Conservation (phyloP, 1,284 basidiomycete genomes). For the Naganishia liquefaciens region DNA sequence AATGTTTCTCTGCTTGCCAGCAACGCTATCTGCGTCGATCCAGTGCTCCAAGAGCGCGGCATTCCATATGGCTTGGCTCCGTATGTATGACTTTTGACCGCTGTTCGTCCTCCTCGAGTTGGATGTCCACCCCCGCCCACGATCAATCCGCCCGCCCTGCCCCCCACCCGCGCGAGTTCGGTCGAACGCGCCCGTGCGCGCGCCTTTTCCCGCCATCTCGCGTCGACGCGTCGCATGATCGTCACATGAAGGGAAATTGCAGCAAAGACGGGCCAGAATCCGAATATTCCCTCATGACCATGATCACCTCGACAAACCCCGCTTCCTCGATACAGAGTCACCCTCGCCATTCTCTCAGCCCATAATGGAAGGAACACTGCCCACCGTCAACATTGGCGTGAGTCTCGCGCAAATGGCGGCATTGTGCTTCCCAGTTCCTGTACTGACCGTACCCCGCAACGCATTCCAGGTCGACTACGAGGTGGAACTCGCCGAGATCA, state of each 20-base stretch:
- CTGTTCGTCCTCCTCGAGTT: too few relatives aligned
- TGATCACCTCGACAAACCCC: not conserved
- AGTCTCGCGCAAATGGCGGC: conserved; percentile 31
- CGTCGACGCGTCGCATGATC: conserved; percentile 14
- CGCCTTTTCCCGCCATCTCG: conserved; percentile 1
- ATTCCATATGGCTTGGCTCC: too few relatives aligned
- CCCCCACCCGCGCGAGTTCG: too few relatives aligned
- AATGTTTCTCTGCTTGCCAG: too few relatives aligned
- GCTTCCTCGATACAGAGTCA: not conserved
- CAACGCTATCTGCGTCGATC: too few relatives aligned
- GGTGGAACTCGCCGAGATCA: conserved; percentile 12
- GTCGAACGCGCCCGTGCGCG: not conserved
- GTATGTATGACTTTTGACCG: too few relatives aligned
- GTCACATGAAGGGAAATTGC: conserved; percentile 8
- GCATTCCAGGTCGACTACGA: conserved; percentile 54
- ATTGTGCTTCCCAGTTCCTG: not conserved
- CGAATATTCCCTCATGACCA: not conserved
- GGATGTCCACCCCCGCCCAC: too few relatives aligned
- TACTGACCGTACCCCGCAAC: too few relatives aligned
- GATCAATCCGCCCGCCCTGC: too few relatives aligned
- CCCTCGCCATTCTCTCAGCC: not conserved
- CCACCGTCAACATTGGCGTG: conserved; percentile 50
- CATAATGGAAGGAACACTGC: conserved; percentile 40
- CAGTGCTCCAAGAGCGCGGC: too few relatives aligned
- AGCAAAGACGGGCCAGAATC: not conserved